Conservation (phyloP, 2,329 filamentous ascomycete genomes). For the Gnomoniopsis sp. region DNA sequence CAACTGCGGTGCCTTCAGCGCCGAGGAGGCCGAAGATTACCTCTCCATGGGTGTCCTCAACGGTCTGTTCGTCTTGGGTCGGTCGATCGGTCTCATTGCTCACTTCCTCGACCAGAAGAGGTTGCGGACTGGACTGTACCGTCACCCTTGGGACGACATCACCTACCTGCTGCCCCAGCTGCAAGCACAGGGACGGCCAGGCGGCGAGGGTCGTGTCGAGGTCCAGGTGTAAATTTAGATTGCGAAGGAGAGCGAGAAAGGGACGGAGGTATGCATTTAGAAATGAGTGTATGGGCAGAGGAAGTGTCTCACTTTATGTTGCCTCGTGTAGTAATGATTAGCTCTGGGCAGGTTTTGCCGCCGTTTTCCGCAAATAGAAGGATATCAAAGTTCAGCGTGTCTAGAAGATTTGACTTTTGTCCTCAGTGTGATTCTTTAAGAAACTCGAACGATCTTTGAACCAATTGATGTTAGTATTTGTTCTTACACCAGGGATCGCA, state of each 20-base stretch:
- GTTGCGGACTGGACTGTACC: conserved; percentile 95
- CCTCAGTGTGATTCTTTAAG: neutral
- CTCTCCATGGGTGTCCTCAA: conserved; percentile 98
- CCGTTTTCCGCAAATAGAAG: conserved; percentile 16
- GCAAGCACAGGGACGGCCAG: conserved; percentile 64
- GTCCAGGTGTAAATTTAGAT: conserved; percentile 72
- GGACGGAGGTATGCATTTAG: conserved; percentile 14
- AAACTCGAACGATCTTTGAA: neutral
- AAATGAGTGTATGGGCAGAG: conserved; percentile 5
- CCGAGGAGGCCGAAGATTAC: conserved; percentile 98
- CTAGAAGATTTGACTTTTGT: neutral
- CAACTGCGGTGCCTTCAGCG: conserved; percentile 95
- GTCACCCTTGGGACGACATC: conserved; percentile 98
- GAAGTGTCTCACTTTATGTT: conserved; percentile 10
- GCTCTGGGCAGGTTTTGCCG: conserved; percentile 16
- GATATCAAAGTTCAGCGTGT: conserved; percentile 7
- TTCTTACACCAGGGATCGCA: too few relatives aligned
- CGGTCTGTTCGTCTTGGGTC: conserved; percentile 96
- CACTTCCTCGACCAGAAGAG: conserved; percentile 99
- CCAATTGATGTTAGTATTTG: too few relatives aligned
- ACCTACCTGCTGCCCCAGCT: conserved; percentile 88
- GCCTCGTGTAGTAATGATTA: conserved; percentile 19
- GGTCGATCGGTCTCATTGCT: conserved; percentile 97
- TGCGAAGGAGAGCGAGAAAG: conserved; percentile 3
- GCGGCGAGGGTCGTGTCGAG: conserved; percentile 83